Evolutionary conservation across 495 filamentous ascomycete species (phyloP).

Genomic region (Aspergillus saccharolyticus): DNA sequence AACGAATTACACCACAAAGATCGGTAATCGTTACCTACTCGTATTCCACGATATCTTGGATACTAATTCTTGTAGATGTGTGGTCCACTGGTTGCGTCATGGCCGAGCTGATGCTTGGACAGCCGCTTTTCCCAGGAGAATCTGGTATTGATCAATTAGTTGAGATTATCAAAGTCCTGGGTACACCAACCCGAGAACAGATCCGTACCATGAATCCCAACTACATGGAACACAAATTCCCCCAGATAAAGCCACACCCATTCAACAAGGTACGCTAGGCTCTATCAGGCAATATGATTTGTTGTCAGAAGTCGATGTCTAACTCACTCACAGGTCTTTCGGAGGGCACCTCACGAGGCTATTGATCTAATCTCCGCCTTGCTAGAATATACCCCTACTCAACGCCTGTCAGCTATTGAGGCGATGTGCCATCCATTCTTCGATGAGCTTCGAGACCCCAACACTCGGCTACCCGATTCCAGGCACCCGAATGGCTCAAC

Average conservation of each 20-base stretch:
- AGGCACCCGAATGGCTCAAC: constrained; percentile 72
- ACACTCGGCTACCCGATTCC: constrained; percentile 85
- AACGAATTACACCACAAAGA: constrained; percentile 99
- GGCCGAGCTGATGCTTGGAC: constrained; percentile 98
- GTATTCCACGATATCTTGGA: constrained; percentile 7
- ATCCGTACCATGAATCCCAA: constrained; percentile 99
- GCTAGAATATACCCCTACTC: constrained; percentile 94
- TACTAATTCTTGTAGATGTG: constrained; percentile 65
- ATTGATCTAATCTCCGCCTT: constrained; percentile 93
- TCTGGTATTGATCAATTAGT: constrained; percentile 98
- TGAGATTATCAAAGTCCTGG: constrained; percentile 98
- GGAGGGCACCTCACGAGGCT: constrained; percentile 84
- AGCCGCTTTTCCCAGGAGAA: constrained; percentile 98
- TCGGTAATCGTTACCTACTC: constrained; percentile 59
- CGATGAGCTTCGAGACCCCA: constrained; percentile 87
- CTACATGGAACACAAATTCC: constrained; percentile 99
- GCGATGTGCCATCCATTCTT: constrained; percentile 99
- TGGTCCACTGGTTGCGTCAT: constrained; percentile 99
- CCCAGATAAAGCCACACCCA: constrained; percentile 98
- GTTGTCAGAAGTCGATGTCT: constrained; percentile 9
- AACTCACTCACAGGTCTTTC: constrained; percentile 66
- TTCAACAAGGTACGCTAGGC: constrained; percentile 76
- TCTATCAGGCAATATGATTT: background rate
- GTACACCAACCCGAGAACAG: constrained; percentile 95
- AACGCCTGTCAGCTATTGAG: constrained; percentile 88